Base-by-base conservation (phyloP, 805 yeast species). In the Nakazawaea wickerhamii region DNA sequence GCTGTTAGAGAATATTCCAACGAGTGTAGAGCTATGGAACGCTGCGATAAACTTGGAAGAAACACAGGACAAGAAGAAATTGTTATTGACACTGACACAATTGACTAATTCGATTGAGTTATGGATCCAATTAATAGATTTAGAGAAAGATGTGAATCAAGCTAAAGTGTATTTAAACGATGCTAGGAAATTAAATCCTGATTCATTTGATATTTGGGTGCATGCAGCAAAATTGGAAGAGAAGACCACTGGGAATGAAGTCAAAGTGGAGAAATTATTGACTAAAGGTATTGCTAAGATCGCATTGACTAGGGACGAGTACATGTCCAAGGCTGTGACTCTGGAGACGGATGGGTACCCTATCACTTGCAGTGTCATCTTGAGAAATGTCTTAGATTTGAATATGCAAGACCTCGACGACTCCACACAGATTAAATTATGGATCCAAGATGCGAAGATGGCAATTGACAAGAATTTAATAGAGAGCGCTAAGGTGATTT, bases 181-280 rank as follows among this genome's bases (percentile, higher is more conserved):
- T 22, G 95, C 95, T 0, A 65, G 90, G 48, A 76, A 77, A 42
- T 55, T 60, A 0, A 57, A 82, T 11, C 68, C 71, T 3, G 64
- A 67, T 3, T 66, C 75, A 7, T 60, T 68, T 36, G 67, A 67
- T 26, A 67, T 88, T 2, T 87, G 95, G 91, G 60, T 87, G 2
- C 66, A 80, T 0, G 88, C 88, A 1, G 71, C 79, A 1, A 74
- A 79, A 48, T 54, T 88, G 11, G 95, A 87, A 57, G 91, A 80
- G 51, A 63, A 68, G 44, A 55, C 60, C 1, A 56, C 60, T 4
- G 65, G 65, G 6, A 60, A 65, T n/a, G 68, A 63, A n/a, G 57
- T 63, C 1, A 73, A 76, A 46, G 58, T 81, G 1, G 58, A 58
- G 4, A 70, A 67, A 52, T 52, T 84, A 52, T 53, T 82, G 44